Percentiles rank a stretch among this genome's conserved stretches.
Evolutionary conservation across 75 land plant species (phyloP).

Genomic region (Ceratopteris richardii): DNA sequence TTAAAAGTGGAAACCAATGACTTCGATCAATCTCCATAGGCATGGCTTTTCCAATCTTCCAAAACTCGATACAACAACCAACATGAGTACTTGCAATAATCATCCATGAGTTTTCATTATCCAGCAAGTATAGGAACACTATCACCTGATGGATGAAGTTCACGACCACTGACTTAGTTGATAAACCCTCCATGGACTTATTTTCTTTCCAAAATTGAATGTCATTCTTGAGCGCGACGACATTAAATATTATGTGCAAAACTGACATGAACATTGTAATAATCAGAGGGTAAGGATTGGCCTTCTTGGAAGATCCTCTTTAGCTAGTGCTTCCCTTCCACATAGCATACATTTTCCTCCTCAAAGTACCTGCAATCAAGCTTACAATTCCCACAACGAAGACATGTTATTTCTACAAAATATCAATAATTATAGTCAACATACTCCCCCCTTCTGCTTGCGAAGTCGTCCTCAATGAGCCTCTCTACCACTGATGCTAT

Average conservation of each 20-base stretch:
- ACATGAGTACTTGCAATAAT: constrained; percentile 91
- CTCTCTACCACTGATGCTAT: no score
- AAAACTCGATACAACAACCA: constrained; percentile 97
- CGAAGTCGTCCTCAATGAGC: no score
- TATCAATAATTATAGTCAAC: no score
- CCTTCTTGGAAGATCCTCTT: constrained; percentile 98
- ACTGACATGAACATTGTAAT: constrained; percentile 81
- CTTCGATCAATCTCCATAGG: constrained; percentile 92
- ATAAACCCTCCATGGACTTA: constrained; percentile 98
- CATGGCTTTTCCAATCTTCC: constrained; percentile 99
- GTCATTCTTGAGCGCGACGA: constrained; percentile 96
- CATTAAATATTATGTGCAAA: constrained; percentile 86
- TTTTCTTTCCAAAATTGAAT: constrained; percentile 99
- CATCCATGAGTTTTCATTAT: constrained; percentile 99
- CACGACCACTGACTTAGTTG: constrained; percentile 91
- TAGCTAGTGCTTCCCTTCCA: no score
- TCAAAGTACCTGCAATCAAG: no score
- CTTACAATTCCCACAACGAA: no score
- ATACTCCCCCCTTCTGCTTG: no score
- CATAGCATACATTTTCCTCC: no score
- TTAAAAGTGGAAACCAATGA: constrained; percentile 63
- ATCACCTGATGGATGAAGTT: constrained; percentile 82
- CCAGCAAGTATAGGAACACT: constrained; percentile 90
- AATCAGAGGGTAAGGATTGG: constrained; percentile 74
- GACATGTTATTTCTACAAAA: no score